Conservation (phyloP, 352 stramenopile species). For the Globisporangium canariense region DNA sequence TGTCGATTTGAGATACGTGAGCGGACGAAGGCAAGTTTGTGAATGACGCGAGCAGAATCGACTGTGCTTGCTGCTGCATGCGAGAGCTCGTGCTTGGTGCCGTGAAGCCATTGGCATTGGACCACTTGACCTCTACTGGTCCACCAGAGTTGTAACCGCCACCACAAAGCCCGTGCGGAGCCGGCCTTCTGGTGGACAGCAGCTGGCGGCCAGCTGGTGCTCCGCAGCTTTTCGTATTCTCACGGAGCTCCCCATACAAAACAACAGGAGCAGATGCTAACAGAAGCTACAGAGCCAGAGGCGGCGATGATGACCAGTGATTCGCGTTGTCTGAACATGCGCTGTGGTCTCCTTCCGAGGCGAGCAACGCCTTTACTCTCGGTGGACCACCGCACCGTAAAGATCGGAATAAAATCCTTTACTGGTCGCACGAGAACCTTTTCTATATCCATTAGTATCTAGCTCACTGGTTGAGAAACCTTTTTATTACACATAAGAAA, state of each 20-base stretch:
- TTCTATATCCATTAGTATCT: neutral
- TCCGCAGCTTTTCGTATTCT: neutral
- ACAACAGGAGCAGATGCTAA: neutral
- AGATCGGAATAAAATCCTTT: too few relatives aligned
- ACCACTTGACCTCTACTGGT: neutral
- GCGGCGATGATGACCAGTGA: neutral
- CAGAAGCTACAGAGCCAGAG: neutral
- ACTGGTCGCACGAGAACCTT: neutral
- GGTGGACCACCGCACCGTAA: neutral
- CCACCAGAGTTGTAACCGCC: neutral
- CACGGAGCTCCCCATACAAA: too few relatives aligned
- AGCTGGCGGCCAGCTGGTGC: neutral
- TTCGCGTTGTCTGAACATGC: neutral
- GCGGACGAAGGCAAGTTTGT: neutral
- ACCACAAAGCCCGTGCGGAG: neutral
- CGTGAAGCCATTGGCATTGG: neutral
- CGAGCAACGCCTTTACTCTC: conserved; percentile 4
- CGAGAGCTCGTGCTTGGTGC: neutral
- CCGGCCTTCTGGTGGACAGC: neutral
- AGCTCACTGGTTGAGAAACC: too few relatives aligned
- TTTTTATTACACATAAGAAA: too few relatives aligned
- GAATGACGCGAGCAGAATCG: neutral
- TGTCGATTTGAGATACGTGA: neutral
- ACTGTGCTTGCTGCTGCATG: neutral
- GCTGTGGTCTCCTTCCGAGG: neutral